A percentile compares a stretch with the other conserved stretches of the same genome.
Evolutionary conservation across 306 rosid genomes (phyloP).

Genomic region (Dryas drummondii): DNA sequence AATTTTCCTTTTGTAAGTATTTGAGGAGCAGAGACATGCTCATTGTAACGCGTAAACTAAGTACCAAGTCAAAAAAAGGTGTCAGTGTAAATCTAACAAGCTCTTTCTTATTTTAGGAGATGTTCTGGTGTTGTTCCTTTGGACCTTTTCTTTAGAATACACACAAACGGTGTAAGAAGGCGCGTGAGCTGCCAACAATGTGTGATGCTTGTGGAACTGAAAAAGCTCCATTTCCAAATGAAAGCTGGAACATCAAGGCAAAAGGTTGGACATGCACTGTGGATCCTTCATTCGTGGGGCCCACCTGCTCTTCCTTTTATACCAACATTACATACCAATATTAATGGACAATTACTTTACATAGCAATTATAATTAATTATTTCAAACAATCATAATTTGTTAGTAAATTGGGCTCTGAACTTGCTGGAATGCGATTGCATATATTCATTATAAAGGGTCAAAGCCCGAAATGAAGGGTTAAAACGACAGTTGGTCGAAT

Average conservation of each 20-base stretch:
- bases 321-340: no score
- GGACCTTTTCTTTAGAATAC: no score
- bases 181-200: slow-evolving; percentile 3
- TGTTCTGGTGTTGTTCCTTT: no score
- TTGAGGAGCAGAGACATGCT: no score
- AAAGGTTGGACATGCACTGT: slow-evolving; percentile 21
- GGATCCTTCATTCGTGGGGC: background rate
- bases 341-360: background rate
- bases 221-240: background rate
- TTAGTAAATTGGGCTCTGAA: background rate
- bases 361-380: background rate
- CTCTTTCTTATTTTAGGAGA: no score
- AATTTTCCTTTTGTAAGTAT: no score
- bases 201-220: background rate
- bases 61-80: no score
- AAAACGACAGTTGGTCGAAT: slow-evolving; percentile 13
- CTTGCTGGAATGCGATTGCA: background rate
- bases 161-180: background rate
- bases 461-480: background rate
- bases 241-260: slow-evolving; percentile 25
- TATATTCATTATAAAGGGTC: background rate
- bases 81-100: no score
- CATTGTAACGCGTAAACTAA: no score
- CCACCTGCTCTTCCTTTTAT: background rate
- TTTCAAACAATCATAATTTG: background rate